These are phyloP conservation scores for Fomitopsis serialis DNA, from an alignment of 768 basidiomycete species.

Conservation along the genomic window DNA sequence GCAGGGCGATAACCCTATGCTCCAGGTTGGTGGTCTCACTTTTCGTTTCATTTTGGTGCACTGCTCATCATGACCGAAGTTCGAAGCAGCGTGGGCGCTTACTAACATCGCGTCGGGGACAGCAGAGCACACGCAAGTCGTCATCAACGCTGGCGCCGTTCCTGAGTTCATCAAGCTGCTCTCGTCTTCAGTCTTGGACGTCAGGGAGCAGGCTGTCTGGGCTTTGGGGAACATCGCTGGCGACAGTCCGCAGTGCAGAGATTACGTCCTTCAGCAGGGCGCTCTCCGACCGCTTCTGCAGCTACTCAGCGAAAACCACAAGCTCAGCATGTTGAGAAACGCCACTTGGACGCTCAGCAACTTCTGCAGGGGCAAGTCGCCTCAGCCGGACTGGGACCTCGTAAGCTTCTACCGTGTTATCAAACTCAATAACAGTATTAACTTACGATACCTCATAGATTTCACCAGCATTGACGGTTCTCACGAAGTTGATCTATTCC, in stretches of 20 bases:
- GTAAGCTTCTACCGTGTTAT: constrained; percentile 43
- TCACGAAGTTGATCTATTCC: constrained; percentile 98
- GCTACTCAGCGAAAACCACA: constrained; percentile 92
- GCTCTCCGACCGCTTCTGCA: constrained; percentile 89
- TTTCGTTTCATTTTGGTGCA: not conserved
- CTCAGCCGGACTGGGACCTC: constrained; percentile 97
- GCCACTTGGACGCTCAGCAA: constrained; percentile 99
- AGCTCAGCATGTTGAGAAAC: constrained; percentile 96
- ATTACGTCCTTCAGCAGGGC: constrained; percentile 91
- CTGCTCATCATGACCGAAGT: constrained; percentile 39
- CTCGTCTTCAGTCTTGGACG: constrained; percentile 91
- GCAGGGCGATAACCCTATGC: constrained; percentile 72
- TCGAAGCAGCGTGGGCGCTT: constrained; percentile 96
- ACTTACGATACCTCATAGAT: constrained; percentile 58
- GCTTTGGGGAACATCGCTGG: constrained; percentile 99
- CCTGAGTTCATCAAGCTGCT: constrained; percentile 96
- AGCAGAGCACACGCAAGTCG: constrained; percentile 96
- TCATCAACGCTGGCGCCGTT: constrained; percentile 91
- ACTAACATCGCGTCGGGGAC: constrained; percentile 99
- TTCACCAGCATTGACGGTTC: constrained; percentile 91
- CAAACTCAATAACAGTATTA: constrained; percentile 1
- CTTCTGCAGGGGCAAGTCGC: constrained; percentile 97
- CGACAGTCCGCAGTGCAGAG: constrained; percentile 95
- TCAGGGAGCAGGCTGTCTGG: constrained; percentile 99
- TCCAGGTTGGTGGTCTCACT: constrained; percentile 47